Conservation (phyloP, 2,329 filamentous ascomycete species). For the Neonectria neomacrospora region DNA sequence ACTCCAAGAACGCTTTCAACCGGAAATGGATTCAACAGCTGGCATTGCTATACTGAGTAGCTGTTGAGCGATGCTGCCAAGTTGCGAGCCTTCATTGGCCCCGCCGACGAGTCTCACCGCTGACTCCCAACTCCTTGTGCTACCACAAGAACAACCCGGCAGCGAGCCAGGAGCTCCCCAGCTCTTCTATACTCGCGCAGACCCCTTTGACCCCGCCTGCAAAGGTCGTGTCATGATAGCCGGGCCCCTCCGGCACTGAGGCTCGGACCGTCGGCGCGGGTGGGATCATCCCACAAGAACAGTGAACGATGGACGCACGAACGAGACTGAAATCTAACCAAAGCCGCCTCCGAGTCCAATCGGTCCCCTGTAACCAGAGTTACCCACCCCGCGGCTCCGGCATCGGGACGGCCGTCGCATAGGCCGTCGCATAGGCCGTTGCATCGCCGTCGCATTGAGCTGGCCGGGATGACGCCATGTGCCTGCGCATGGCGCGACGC, state of each 20-base stretch:
- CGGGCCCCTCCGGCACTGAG: not conserved
- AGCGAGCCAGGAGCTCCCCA: not conserved
- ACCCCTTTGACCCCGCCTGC: not conserved
- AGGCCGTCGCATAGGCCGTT: not conserved
- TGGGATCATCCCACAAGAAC: not conserved
- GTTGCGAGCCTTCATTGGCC: not conserved
- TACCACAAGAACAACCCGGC: not conserved
- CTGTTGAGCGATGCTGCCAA: not conserved
- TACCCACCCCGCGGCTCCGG: not conserved
- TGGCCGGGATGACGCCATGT: constrained; percentile 24
- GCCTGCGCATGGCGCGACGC: constrained; percentile 18
- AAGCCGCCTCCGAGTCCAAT: not conserved
- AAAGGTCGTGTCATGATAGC: not conserved
- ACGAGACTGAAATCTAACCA: not conserved
- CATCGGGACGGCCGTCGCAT: not conserved
- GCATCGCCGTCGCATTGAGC: not conserved
- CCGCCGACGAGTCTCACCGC: not conserved
- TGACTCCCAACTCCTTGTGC: not conserved
- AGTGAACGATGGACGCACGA: not conserved
- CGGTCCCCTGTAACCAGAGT: not conserved
- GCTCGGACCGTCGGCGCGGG: not conserved
- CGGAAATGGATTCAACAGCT: not conserved
- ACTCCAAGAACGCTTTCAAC: no score
- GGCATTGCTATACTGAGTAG: no score
- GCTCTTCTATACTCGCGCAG: not conserved